A percentile compares a stretch with the other conserved stretches of the same genome.
Conservation (phyloP, 768 basidiomycete genomes). For the Psilocybe sp. region DNA sequence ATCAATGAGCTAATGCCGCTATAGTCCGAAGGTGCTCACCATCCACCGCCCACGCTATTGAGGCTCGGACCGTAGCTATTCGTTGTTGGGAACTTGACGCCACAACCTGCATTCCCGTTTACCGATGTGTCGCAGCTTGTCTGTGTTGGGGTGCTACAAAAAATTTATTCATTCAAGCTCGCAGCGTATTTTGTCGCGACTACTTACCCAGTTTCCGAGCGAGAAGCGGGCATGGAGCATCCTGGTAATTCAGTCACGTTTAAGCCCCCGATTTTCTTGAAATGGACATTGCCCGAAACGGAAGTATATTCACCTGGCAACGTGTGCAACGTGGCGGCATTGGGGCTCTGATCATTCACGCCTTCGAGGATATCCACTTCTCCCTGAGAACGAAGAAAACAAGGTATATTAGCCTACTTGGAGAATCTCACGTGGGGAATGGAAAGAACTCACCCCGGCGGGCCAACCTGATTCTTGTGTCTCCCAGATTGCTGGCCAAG, state of each 20-base stretch:
- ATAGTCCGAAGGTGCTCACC: constrained; percentile 40
- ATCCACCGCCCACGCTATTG: constrained; percentile 59
- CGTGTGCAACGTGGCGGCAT: constrained; percentile 30
- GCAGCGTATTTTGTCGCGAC: too few relatives aligned
- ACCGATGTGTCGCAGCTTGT: constrained; percentile 20
- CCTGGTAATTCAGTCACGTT: background rate
- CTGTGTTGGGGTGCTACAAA: constrained; percentile 23
- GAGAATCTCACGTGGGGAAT: background rate
- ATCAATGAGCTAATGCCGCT: background rate
- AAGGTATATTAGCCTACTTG: constrained; percentile 22
- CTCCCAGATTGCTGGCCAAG: constrained; percentile 51
- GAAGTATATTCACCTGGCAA: constrained; percentile 41
- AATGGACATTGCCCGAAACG: constrained; percentile 29
- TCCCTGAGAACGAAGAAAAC: constrained; percentile 21
- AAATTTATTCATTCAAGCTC: too few relatives aligned
- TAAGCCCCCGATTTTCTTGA: background rate
- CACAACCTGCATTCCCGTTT: constrained; percentile 25
- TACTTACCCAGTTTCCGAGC: constrained; percentile 1
- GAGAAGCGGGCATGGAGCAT: background rate
- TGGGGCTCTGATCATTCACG: constrained; percentile 30
- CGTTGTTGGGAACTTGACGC: constrained; percentile 25
- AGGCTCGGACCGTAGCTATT: constrained; percentile 57
- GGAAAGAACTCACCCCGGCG: constrained; percentile 18
- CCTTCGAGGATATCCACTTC: constrained; percentile 37
- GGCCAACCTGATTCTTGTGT: constrained; percentile 50